phyloP scores from a whole-genome alignment of 2,329 filamentous ascomycete species.

The Orbilia brochopaga region DNA sequence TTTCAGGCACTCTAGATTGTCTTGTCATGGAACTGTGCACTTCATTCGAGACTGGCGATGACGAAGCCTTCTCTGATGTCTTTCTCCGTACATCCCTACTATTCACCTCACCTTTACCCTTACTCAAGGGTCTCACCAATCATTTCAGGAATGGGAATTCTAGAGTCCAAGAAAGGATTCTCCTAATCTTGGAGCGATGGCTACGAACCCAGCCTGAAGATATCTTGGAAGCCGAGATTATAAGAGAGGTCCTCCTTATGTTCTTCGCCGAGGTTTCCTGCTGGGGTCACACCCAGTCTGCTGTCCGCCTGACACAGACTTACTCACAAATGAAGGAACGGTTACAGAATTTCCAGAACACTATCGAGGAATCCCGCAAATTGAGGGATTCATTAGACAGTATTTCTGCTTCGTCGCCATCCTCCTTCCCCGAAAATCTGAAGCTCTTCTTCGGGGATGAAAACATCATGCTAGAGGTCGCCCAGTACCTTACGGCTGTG shows the following conservation, averaged over 20 bases:
- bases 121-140: slow-evolving; percentile 27
- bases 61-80: slow-evolving; percentile 33
- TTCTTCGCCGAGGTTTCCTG: slow-evolving; percentile 41
- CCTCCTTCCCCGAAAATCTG: slow-evolving; percentile 42
- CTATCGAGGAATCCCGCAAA: slow-evolving; percentile 18
- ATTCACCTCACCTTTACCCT: slow-evolving; percentile 26
- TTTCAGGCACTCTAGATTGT: slow-evolving; percentile 46
- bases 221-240: slow-evolving; percentile 32
- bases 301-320: slow-evolving; percentile 31
- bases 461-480: slow-evolving; percentile 42
- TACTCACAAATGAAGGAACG: slow-evolving; percentile 45
- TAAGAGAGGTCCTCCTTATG: slow-evolving; percentile 40
- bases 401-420: background rate
- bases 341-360: slow-evolving; percentile 26
- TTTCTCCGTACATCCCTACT: slow-evolving; percentile 32
- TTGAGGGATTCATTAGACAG: slow-evolving; percentile 8
- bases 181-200: slow-evolving; percentile 34
- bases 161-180: slow-evolving; percentile 35
- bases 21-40: slow-evolving; percentile 44
- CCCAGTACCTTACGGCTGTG: slow-evolving; percentile 45
- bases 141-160: slow-evolving; percentile 35
- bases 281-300: slow-evolving; percentile 29
- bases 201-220: slow-evolving; percentile 45
- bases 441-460: slow-evolving; percentile 46
- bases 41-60: slow-evolving; percentile 43